Base-by-base conservation (phyloP, 305 asterid species). In the Euphrasia arctica region DNA sequence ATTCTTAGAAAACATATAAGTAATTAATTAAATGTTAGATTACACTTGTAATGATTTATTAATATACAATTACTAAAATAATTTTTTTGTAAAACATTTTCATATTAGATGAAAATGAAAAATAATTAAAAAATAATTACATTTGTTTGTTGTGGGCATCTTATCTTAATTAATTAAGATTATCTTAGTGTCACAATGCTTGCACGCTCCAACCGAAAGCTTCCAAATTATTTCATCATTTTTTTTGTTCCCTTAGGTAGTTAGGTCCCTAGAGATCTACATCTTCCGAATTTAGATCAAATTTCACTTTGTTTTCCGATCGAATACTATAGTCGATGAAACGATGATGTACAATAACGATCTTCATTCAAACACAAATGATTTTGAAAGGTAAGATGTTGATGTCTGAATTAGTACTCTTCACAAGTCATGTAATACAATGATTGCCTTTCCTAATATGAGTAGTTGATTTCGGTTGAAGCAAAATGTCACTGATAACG, bases 401-500 rank as follows among this genome's bases (percentile, higher is more conserved):
- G 78, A 68, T 67, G 58, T 41, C 65, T 58, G 64, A 60, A 36
- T 50, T 49, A 52, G 62, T 73, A 39, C 71, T 48, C 29, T 10
- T 54, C 2, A 22, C 25, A 5, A 5, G 14, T 60, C 59, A 31
- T 63, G 4, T 27, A 10, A 57, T 57, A 4, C 34, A 66, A 69
- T 69, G 41, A 58, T 73, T 68, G 58, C 27, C 22, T 18, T 18
- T 18, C 22, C 22, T 18, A 18, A 18, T 34, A 47, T 58, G 43
- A 49, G 39, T 58, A 18, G 15, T 67, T 32, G 9, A 36, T 56
- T 62, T 58, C 62, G 54, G 77, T 31, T 54, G 68, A 66, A 59
- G 14, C 79, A 64, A 80, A 77, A 77, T 78, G 77, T 6, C 10
- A 36, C 71, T 76, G 81, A 69, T 66, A 75, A 75, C 73, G 80